A percentile compares a stretch with the other conserved stretches of the same genome.
Conservation (phyloP, 1,284 basidiomycete species). For the Testicularia cyperi region DNA sequence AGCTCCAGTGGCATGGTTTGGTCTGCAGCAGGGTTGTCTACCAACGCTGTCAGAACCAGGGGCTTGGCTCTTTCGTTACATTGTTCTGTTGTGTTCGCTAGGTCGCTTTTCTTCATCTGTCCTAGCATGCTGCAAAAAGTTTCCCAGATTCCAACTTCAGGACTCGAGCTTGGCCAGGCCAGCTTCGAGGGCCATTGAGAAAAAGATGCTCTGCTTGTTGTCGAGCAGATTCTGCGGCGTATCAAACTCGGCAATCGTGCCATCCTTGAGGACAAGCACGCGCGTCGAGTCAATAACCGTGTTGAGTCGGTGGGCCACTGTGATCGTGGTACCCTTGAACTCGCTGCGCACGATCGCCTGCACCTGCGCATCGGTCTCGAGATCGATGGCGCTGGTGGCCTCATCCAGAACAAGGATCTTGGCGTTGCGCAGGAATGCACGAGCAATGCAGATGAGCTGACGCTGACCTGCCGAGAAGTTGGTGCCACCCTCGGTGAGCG, state of each 20-base stretch:
- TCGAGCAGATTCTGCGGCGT: constrained; percentile 69
- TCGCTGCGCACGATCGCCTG: constrained; percentile 73
- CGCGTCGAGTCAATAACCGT: constrained; percentile 85
- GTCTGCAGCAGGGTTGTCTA: too few species aligned
- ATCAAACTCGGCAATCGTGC: constrained; percentile 75
- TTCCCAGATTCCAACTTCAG: too few species aligned
- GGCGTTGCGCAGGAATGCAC: constrained; percentile 63
- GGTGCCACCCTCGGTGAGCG: constrained; percentile 74
- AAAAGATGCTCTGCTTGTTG: constrained; percentile 62
- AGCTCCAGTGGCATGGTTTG: too few species aligned
- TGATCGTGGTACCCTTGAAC: constrained; percentile 61
- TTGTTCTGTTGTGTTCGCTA: too few species aligned
- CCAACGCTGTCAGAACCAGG: too few species aligned
- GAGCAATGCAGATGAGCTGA: constrained; percentile 60
- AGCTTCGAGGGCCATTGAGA: constrained; percentile 58
- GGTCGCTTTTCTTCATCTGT: too few species aligned
- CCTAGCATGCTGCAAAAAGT: too few species aligned
- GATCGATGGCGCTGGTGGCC: constrained; percentile 70
- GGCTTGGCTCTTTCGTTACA: too few species aligned
- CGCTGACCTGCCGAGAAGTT: constrained; percentile 82
- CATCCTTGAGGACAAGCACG: constrained; percentile 79
- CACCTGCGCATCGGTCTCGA: constrained; percentile 83
- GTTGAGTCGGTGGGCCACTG: constrained; percentile 75
- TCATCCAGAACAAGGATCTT: constrained; percentile 89
- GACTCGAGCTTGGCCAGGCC: constrained; percentile 42